Evolutionary conservation across 768 basidiomycete genomes (phyloP).

Genomic region (Leucosporidium yakuticum): DNA sequence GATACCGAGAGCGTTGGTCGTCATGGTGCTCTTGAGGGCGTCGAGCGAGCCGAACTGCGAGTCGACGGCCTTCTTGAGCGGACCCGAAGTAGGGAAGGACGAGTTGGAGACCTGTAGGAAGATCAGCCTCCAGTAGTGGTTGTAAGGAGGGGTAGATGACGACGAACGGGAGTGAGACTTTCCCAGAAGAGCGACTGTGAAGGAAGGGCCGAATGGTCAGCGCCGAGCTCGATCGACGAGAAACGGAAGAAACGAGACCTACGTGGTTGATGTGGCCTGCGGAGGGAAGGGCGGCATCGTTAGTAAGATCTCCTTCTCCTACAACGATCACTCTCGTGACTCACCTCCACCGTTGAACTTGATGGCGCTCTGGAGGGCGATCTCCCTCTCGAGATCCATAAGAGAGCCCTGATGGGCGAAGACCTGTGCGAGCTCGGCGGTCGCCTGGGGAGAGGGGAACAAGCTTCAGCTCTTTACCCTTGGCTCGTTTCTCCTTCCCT

Average conservation of each 20-base stretch:
- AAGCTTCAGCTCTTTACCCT: too few species aligned
- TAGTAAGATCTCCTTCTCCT: too few species aligned
- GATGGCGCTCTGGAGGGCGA: constrained; percentile 80
- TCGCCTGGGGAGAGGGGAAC: constrained; percentile 49
- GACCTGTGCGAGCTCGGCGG: constrained; percentile 63
- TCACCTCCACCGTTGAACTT: constrained; percentile 86
- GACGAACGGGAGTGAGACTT: constrained; percentile 67
- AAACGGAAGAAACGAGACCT: background rate
- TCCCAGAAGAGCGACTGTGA: constrained; percentile 78
- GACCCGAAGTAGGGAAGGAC: constrained; percentile 36
- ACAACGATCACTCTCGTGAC: too few species aligned
- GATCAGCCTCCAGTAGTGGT: constrained; percentile 58
- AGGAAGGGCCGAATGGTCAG: background rate
- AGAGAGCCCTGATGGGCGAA: constrained; percentile 45
- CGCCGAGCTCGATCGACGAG: background rate
- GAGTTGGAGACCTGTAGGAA: too few species aligned
- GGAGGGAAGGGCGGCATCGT: background rate
- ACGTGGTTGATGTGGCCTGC: constrained; percentile 84
- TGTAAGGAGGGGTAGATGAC: too few species aligned
- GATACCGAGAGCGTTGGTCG: constrained; percentile 78
- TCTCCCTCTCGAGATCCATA: constrained; percentile 68
- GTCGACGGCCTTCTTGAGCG: constrained; percentile 66
- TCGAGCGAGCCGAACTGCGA: constrained; percentile 82
- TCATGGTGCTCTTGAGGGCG: constrained; percentile 76
- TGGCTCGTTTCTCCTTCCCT: too few species aligned